Conservation (phyloP, 768 basidiomycete species). For the Gymnopilus dilepis region DNA sequence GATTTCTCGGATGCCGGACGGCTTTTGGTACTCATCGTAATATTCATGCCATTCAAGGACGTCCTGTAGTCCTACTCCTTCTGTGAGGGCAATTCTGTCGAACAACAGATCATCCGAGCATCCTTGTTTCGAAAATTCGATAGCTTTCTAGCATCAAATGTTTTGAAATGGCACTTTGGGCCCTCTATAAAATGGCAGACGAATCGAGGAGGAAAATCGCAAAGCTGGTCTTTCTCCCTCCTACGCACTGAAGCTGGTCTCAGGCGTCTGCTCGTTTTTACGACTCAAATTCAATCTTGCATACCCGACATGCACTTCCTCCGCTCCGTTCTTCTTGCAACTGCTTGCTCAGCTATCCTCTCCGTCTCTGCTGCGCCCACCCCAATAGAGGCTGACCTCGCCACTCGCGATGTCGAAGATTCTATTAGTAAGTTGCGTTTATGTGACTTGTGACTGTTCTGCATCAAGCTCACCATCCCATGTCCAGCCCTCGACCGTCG, state of each 20-base stretch:
- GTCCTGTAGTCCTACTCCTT: too few relatives aligned
- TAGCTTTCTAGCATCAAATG: neutral
- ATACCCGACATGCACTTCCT: neutral
- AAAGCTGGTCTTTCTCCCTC: slow-evolving; percentile 1
- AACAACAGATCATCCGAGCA: neutral
- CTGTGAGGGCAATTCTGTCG: neutral
- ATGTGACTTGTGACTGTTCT: too few relatives aligned
- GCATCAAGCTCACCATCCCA: neutral
- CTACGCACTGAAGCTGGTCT: slow-evolving; percentile 2
- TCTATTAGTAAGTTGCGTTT: neutral
- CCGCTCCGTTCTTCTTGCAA: neutral
- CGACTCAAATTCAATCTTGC: neutral
- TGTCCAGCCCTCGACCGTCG: neutral
- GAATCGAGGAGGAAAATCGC: neutral
- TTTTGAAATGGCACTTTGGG: neutral
- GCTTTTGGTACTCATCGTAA: neutral
- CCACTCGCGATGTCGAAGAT: neutral
- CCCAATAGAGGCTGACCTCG: neutral
- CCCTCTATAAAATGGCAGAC: neutral
- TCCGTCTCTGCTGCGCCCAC: neutral
- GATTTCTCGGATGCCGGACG: neutral
- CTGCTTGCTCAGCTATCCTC: neutral
- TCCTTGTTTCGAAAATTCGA: neutral
- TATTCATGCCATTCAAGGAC: neutral
- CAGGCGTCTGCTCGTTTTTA: neutral